phyloP scores from a whole-genome alignment of 768 basidiomycete species.

The Lentinula aciculospora region DNA sequence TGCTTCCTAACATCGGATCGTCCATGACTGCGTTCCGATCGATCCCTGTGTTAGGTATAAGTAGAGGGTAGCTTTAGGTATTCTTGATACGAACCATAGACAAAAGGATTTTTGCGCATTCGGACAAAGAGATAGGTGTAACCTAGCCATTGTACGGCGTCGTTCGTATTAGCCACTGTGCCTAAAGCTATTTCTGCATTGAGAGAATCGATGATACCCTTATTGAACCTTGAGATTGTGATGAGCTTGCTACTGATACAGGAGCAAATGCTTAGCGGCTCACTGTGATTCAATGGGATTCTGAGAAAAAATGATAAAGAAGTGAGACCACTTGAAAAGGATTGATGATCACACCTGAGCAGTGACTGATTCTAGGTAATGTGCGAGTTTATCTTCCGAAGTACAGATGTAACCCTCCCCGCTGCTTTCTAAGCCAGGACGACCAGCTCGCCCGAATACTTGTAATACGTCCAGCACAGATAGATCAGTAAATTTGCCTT shows the following conservation, averaged over 20 bases:
- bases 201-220: constrained; percentile 83
- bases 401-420: constrained; percentile 98
- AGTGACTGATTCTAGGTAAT: constrained; percentile 84
- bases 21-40: constrained; percentile 58
- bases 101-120: constrained; percentile 86
- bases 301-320: constrained; percentile 30
- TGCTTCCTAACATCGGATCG: constrained; percentile 69
- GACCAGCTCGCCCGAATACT: constrained; percentile 94
- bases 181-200: constrained; percentile 96
- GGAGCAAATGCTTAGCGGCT: constrained; percentile 17
- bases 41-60: constrained; percentile 49
- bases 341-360: constrained; percentile 57
- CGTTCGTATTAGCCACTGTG: constrained; percentile 80
- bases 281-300: constrained; percentile 96
- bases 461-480: constrained; percentile 94
- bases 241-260: constrained; percentile 6
- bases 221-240: constrained; percentile 51
- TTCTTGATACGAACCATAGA: constrained; percentile 58
- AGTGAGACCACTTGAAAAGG: not conserved
- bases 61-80: not conserved
- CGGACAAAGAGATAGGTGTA: constrained; percentile 96
- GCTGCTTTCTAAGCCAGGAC: constrained; percentile 81
- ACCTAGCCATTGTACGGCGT: constrained; percentile 91
- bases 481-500: constrained; percentile 87
- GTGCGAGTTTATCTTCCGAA: constrained; percentile 84